Conservation (phyloP, 768 basidiomycete species). For the Suillus americanus region DNA sequence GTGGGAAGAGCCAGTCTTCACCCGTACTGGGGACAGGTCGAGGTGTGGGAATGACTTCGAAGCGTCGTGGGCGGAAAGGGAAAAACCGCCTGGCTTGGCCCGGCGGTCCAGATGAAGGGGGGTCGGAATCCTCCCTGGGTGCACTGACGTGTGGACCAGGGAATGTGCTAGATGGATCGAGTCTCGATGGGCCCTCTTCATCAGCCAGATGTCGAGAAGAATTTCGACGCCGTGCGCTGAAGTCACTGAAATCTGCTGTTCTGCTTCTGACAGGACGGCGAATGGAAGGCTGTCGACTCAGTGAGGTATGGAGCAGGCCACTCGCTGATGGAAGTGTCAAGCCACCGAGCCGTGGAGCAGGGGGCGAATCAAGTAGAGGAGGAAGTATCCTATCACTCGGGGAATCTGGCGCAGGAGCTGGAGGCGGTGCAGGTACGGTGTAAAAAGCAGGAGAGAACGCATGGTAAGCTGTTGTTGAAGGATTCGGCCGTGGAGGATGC, state of each 20-base stretch:
- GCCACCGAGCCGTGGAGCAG: slow-evolving; percentile 17
- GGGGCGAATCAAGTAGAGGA: slow-evolving; percentile 27
- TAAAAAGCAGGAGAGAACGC: slow-evolving; percentile 20
- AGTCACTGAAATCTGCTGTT: slow-evolving; percentile 70
- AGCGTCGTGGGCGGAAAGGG: slow-evolving; percentile 49
- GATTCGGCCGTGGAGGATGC: slow-evolving; percentile 32
- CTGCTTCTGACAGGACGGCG: slow-evolving; percentile 57
- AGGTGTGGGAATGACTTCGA: slow-evolving; percentile 35
- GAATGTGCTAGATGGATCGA: slow-evolving; percentile 12
- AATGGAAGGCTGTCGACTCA: slow-evolving; percentile 59
- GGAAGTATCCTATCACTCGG: slow-evolving; percentile 26
- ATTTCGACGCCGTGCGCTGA: slow-evolving; percentile 63
- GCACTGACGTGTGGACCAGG: slow-evolving; percentile 7
- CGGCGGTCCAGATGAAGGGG: slow-evolving; percentile 12
- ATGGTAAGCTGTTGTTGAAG: slow-evolving; percentile 19
- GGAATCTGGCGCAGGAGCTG: slow-evolving; percentile 26
- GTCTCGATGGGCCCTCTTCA: slow-evolving; percentile 23
- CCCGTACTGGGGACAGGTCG: slow-evolving; percentile 27
- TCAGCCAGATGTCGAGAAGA: slow-evolving; percentile 36
- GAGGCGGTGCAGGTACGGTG: slow-evolving; percentile 26
- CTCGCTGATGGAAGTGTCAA: slow-evolving; percentile 23
- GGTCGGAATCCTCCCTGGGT: slow-evolving; percentile 1
- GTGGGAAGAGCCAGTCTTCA: slow-evolving; percentile 35
- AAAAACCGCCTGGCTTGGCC: slow-evolving; percentile 53
- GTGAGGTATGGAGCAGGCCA: slow-evolving; percentile 27